These are phyloP conservation scores for Phytophthora pini DNA, from an alignment of 352 stramenopile genomes.

Conservation along the genomic window DNA sequence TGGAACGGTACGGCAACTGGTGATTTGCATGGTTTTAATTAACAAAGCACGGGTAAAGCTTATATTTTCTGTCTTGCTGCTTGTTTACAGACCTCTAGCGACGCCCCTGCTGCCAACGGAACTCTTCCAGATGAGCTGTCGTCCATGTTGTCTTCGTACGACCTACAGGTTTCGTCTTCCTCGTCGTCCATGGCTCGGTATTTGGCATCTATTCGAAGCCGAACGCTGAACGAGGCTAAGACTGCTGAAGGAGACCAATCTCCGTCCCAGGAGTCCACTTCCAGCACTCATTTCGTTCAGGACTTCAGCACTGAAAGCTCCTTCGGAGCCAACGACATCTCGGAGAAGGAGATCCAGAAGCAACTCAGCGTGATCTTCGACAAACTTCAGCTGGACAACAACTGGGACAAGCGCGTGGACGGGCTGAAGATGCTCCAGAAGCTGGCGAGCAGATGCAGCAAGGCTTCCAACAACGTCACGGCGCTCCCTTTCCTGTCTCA, in stretches of 20 bases:
- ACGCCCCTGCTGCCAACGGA: not conserved
- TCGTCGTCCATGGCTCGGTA: constrained; percentile 67
- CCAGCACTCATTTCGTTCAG: constrained; percentile 39
- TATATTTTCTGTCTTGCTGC: not conserved
- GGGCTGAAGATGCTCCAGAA: constrained; percentile 69
- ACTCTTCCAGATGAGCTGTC: constrained; percentile 35
- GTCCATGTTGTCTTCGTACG: constrained; percentile 59
- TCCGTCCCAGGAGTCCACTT: constrained; percentile 50
- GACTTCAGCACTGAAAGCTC: constrained; percentile 12
- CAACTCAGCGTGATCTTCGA: constrained; percentile 62
- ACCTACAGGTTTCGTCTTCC: constrained; percentile 46
- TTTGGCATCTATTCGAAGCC: constrained; percentile 53
- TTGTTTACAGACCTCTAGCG: constrained; percentile 4
- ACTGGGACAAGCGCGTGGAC: constrained; percentile 83
- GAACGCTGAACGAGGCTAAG: constrained; percentile 50
- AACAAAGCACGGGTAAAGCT: not conserved
- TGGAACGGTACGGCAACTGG: constrained; percentile 17
- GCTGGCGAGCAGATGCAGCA: constrained; percentile 53
- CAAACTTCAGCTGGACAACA: constrained; percentile 67
- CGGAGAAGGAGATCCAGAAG: constrained; percentile 69
- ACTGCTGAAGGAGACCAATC: constrained; percentile 38
- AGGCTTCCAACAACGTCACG: constrained; percentile 32
- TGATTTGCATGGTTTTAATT: not conserved
- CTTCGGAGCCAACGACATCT: constrained; percentile 33
- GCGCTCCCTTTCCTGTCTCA: constrained; percentile 41